phyloP scores from a whole-genome alignment of 495 filamentous ascomycete species.

The Daldinia decipiens region DNA sequence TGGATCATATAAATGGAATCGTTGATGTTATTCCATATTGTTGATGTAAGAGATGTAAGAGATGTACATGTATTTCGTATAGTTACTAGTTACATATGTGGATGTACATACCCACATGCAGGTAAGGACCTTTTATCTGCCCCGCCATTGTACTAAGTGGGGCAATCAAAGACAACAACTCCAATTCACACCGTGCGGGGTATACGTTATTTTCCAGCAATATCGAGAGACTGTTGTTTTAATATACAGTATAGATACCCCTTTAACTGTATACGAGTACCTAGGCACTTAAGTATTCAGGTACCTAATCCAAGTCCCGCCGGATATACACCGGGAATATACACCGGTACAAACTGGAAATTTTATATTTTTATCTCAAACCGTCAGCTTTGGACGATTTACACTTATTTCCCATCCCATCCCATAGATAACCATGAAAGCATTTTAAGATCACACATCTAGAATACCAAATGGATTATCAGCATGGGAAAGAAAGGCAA shows the following conservation, averaged over 20 bases:
- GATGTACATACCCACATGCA: too few relatives aligned
- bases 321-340: too few relatives aligned
- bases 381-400: neutral
- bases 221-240: neutral
- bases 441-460: slow-evolving; percentile 15
- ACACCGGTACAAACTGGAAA: slow-evolving; percentile 16
- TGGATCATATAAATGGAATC: neutral
- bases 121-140: neutral
- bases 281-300: slow-evolving; percentile 3
- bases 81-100: too few relatives aligned
- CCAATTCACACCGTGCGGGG: neutral
- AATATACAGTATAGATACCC: neutral
- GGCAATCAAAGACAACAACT: neutral
- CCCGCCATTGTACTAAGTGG: slow-evolving; percentile 8
- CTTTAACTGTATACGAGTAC: neutral
- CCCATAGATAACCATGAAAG: slow-evolving; percentile 6
- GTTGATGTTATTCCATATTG: neutral
- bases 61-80: neutral
- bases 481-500: slow-evolving; percentile 61
- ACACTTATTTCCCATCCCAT: neutral
- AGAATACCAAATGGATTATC: slow-evolving; percentile 44
- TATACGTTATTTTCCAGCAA: neutral
- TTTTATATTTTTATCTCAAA: slow-evolving; percentile 21
- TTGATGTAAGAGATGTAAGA: neutral
- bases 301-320: too few relatives aligned